phyloP scores from a whole-genome alignment of 164 flowering plant species.

The Macadamia tetraphylla region DNA sequence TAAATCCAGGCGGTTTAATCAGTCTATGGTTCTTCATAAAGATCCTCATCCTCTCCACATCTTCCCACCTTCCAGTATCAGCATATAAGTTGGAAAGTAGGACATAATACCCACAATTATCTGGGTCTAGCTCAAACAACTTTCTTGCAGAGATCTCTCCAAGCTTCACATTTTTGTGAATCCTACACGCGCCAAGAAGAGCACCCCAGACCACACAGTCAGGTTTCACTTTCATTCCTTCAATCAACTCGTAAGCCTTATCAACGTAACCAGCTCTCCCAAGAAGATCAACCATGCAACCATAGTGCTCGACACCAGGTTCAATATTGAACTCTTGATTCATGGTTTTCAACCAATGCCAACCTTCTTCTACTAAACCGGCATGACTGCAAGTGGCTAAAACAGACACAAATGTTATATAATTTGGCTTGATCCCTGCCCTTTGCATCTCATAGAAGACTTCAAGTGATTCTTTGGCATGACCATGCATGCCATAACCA shows the following conservation, averaged over 20 bases:
- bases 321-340: constrained; percentile 37
- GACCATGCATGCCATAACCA: constrained; percentile 85
- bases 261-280: constrained; percentile 63
- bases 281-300: constrained; percentile 89
- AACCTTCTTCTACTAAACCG: constrained; percentile 67
- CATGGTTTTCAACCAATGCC: constrained; percentile 74
- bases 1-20: constrained; percentile 74
- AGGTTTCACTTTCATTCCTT: constrained; percentile 62
- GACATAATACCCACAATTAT: constrained; percentile 72
- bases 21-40: constrained; percentile 50
- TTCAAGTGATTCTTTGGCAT: constrained; percentile 57
- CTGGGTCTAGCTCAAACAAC: constrained; percentile 70
- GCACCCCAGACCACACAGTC: constrained; percentile 86
- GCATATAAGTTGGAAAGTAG: constrained; percentile 81
- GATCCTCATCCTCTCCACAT: constrained; percentile 60
- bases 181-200: constrained; percentile 73
- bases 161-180: constrained; percentile 74
- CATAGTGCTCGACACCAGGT: constrained; percentile 79
- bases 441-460: constrained; percentile 54
- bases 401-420: constrained; percentile 74
- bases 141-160: constrained; percentile 68
- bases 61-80: constrained; percentile 81
- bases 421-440: constrained; percentile 56
- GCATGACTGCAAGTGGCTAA: constrained; percentile 86
- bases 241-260: constrained; percentile 59